Percentiles rank a stretch among this genome's conserved stretches.
Conservation (phyloP, 495 filamentous ascomycete genomes). For the Neurospora intermedia region DNA sequence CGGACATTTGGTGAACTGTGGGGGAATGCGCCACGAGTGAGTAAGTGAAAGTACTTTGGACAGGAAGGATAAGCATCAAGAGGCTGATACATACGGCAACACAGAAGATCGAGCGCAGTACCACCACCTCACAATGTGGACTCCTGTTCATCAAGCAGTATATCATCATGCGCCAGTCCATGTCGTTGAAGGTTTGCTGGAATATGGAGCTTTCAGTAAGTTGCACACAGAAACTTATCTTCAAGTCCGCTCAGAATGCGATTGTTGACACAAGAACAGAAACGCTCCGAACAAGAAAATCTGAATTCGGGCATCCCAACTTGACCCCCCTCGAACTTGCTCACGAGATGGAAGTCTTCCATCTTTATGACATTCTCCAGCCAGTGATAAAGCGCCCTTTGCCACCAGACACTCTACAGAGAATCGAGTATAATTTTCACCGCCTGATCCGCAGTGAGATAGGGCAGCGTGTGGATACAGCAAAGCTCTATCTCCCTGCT, state of each 20-base stretch:
- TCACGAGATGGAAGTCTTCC: not conserved
- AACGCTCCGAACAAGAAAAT: not conserved
- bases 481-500: not conserved
- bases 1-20: not conserved
- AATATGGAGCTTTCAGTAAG: slow-evolving; percentile 1
- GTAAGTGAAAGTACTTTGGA: not conserved
- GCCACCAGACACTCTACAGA: not conserved
- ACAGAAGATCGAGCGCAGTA: not conserved
- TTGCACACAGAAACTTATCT: not conserved
- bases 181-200: not conserved
- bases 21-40: not conserved
- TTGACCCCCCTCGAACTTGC: not conserved
- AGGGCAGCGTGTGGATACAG: not conserved
- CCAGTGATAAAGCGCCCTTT: not conserved
- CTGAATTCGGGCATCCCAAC: not conserved
- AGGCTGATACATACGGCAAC: not conserved
- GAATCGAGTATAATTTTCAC: not conserved
- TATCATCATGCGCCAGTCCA: not conserved
- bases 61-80: not conserved
- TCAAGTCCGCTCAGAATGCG: not conserved
- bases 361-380: not conserved
- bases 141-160: not conserved
- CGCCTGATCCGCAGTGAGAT: not conserved
- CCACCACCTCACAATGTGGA: not conserved
- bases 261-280: not conserved